A percentile compares a stretch with the other conserved stretches of the same genome.
phyloP scores from a whole-genome alignment of 1,139 yeast species.

The Suhomyces taliae region DNA sequence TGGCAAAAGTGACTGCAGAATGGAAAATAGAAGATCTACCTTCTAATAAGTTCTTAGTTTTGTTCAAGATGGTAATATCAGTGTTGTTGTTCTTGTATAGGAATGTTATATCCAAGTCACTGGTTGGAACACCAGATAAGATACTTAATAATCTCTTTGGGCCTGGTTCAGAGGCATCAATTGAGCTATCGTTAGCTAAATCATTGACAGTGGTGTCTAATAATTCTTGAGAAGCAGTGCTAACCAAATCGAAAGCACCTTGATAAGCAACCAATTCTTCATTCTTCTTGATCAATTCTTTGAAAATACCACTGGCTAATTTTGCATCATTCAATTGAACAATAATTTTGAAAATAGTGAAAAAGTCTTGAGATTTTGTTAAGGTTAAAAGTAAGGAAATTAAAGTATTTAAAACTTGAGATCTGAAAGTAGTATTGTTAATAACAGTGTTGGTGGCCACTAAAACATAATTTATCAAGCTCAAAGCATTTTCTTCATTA shows the following conservation, averaged over 20 bases:
- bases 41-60: constrained; percentile 78
- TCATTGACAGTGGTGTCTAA: constrained; percentile 58
- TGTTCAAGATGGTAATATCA: constrained; percentile 77
- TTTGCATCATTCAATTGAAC: constrained; percentile 80
- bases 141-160: constrained; percentile 58
- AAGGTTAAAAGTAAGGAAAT: constrained; percentile 60
- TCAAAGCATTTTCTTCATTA: constrained; percentile 50
- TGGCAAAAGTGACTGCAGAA: constrained; percentile 92
- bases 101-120: constrained; percentile 90
- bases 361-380: constrained; percentile 71
- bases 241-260: constrained; percentile 92
- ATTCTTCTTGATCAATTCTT: constrained; percentile 49
- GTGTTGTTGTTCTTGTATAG: constrained; percentile 84
- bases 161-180: constrained; percentile 31
- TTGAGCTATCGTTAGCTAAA: constrained; percentile 44
- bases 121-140: constrained; percentile 89
- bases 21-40: constrained; percentile 94
- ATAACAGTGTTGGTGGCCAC: constrained; percentile 69
- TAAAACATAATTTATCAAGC: constrained; percentile 71
- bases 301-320: constrained; percentile 69
- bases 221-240: constrained; percentile 90
- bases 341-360: constrained; percentile 77
- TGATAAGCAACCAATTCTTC: constrained; percentile 71
- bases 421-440: constrained; percentile 61
- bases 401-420: constrained; percentile 59